These are phyloP conservation scores for Limtongozyma cylindracea DNA, from an alignment of 805 yeast species.

Conservation along the genomic window DNA sequence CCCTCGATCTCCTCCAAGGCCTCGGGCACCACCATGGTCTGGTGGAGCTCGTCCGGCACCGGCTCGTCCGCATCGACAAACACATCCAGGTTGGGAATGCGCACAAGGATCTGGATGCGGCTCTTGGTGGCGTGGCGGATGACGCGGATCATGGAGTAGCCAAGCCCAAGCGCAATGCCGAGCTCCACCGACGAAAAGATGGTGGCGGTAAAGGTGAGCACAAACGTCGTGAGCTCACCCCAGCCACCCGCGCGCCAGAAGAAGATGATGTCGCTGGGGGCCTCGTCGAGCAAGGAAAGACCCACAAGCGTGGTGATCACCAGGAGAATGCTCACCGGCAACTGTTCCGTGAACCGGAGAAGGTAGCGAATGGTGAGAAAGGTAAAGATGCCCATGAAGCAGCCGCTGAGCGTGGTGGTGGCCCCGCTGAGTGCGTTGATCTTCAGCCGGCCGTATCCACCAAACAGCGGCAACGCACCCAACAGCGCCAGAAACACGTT, in stretches of 20 bases:
- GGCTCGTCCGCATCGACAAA: conserved; percentile 15
- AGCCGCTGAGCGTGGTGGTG: conserved; percentile 55
- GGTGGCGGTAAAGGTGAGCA: conserved; percentile 37
- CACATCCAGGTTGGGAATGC: conserved; percentile 16
- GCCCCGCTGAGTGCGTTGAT: conserved; percentile 68
- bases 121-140: conserved; percentile 62
- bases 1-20: conserved; percentile 18
- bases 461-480: conserved; percentile 70
- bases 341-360: conserved; percentile 23
- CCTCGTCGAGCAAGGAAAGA: conserved; percentile 45
- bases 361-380: conserved; percentile 28
- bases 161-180: conserved; percentile 75
- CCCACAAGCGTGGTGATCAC: conserved; percentile 68
- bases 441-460: conserved; percentile 87
- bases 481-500: conserved; percentile 43
- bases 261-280: conserved; percentile 15
- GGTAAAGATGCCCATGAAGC: conserved; percentile 56
- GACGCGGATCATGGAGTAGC: conserved; percentile 56
- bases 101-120: conserved; percentile 60
- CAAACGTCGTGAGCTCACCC: conserved; percentile 47
- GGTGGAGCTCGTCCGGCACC: not conserved
- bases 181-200: conserved; percentile 56
- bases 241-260: conserved; percentile 54
- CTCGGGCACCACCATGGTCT: not conserved
- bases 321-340: conserved; percentile 63